These are phyloP conservation scores for Iris macrosiphon DNA, from an alignment of 106 monocot species.

Conservation along the genomic window DNA sequence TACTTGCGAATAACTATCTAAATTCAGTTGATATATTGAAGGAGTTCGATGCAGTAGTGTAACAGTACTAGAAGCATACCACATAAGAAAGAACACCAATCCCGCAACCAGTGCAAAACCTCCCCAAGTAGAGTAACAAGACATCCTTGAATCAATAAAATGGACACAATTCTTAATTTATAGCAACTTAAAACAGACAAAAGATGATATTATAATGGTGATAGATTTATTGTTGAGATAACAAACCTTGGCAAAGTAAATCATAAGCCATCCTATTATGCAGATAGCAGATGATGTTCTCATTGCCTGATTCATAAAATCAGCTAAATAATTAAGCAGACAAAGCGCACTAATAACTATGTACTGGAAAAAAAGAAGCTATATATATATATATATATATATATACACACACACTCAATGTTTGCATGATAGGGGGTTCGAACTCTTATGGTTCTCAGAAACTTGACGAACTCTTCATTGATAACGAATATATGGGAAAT, in stretches of 20 bases:
- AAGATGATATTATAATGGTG: not conserved
- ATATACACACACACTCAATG: no score
- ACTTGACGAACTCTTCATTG: no score
- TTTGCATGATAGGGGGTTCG: no score
- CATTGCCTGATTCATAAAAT: no score
- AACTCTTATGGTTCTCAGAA: no score
- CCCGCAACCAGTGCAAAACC: conserved; percentile 30
- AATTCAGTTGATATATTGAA: not conserved
- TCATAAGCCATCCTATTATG: not conserved
- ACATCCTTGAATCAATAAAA: not conserved
- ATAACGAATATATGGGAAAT: no score
- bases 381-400: no score
- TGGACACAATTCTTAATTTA: not conserved
- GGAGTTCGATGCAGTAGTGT: not conserved
- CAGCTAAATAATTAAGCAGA: not conserved
- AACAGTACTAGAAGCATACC: conserved; percentile 9
- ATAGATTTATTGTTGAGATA: not conserved
- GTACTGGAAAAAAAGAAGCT: no score
- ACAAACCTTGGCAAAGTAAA: conserved; percentile 5
- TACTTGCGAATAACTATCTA: not conserved
- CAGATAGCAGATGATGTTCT: not conserved
- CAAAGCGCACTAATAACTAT: no score
- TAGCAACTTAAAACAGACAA: not conserved
- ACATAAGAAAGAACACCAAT: conserved; percentile 56
- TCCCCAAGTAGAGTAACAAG: conserved; percentile 26